Conservation (phyloP, 768 basidiomycete genomes). For the Russula compacta region DNA sequence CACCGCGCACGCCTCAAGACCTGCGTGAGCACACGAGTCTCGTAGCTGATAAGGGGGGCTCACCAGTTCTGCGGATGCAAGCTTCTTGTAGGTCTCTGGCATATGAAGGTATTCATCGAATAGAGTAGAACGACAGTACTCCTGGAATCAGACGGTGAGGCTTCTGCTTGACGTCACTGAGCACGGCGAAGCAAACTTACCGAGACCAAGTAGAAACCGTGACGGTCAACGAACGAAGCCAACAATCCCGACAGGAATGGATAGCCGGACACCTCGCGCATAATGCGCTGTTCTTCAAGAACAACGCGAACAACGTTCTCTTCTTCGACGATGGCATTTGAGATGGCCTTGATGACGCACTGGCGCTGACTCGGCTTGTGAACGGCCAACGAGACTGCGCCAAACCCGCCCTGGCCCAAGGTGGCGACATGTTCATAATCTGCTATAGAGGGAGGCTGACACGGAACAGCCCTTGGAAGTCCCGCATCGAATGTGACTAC, state of each 20-base stretch:
- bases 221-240: slow-evolving; percentile 22
- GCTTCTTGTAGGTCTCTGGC: slow-evolving; percentile 17
- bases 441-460: slow-evolving; percentile 2
- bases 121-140: slow-evolving; percentile 20
- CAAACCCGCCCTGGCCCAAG: slow-evolving; percentile 11
- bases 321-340: slow-evolving; percentile 11
- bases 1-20: slow-evolving; percentile 42
- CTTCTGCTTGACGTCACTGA: neutral
- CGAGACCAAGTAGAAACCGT: slow-evolving; percentile 22
- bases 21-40: neutral
- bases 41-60: neutral
- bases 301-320: neutral
- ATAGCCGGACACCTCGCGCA: slow-evolving; percentile 10
- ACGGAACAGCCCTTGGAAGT: neutral
- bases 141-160: slow-evolving; percentile 8
- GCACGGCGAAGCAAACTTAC: slow-evolving; percentile 11
- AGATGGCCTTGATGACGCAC: slow-evolving; percentile 22
- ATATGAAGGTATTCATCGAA: slow-evolving; percentile 4
- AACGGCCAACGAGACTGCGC: slow-evolving; percentile 20
- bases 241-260: slow-evolving; percentile 20
- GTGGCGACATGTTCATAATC: slow-evolving; percentile 8
- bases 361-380: slow-evolving; percentile 12
- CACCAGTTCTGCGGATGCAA: slow-evolving; percentile 32
- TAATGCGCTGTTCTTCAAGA: slow-evolving; percentile 4
- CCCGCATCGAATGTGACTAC: neutral